A percentile compares a stretch with the other conserved stretches of the same genome.
Evolutionary conservation across 257 asterid species (phyloP).

Genomic region (Fraxinus cuspidata): DNA sequence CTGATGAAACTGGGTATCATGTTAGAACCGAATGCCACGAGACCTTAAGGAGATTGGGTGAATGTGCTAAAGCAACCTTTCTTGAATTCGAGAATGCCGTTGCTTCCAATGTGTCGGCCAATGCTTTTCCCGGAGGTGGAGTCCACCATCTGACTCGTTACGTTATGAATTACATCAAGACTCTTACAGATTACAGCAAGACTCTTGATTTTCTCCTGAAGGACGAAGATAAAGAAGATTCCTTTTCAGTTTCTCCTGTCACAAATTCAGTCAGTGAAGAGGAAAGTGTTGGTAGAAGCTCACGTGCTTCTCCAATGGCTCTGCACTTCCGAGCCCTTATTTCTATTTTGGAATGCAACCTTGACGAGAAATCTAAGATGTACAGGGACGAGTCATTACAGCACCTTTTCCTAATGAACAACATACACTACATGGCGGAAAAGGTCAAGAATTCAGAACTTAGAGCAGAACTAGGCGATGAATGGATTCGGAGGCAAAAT

Average conservation of each 20-base stretch:
- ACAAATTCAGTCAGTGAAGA: conserved; percentile 53
- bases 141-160: conserved; percentile 80
- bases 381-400: conserved; percentile 77
- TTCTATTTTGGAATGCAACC: conserved; percentile 60
- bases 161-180: conserved; percentile 79
- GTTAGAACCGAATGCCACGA: conserved; percentile 62
- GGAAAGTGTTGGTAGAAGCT: conserved; percentile 30
- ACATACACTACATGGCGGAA: conserved; percentile 83
- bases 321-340: conserved; percentile 60
- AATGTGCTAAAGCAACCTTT: conserved; percentile 71
- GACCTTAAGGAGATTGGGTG: conserved; percentile 60
- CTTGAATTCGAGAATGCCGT: conserved; percentile 79
- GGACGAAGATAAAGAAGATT: conserved; percentile 45
- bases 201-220: conserved; percentile 64
- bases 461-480: conserved; percentile 65
- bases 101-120: conserved; percentile 56
- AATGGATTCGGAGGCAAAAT: conserved; percentile 75
- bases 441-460: conserved; percentile 69
- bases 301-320: conserved; percentile 47
- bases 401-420: conserved; percentile 87
- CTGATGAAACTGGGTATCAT: conserved; percentile 50
- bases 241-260: conserved; percentile 45
- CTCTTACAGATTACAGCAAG: conserved; percentile 64
- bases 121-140: conserved; percentile 73
- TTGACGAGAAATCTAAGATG: conserved; percentile 65